Evolutionary conservation across 176 grass and related monocot genomes (phyloP).

Genomic region (Alloteropsis semialata): DNA sequence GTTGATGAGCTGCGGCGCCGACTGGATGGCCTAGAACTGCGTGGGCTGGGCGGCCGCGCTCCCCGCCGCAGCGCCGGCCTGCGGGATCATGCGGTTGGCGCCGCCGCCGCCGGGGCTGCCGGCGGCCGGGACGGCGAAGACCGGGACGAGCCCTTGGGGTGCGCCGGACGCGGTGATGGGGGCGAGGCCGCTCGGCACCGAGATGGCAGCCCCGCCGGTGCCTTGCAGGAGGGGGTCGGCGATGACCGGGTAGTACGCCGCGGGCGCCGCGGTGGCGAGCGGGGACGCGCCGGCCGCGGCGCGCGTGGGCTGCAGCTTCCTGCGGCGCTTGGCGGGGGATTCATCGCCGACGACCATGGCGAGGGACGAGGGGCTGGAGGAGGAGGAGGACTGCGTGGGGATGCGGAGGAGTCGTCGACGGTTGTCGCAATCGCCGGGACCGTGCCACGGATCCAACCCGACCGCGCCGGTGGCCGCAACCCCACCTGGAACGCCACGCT

Average conservation of each 20-base stretch:
- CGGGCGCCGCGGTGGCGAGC: conserved; percentile 8
- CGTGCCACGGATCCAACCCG: no score
- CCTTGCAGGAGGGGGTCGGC: conserved; percentile 71
- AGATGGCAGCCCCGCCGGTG: conserved; percentile 43
- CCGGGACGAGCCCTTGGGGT: conserved; percentile 56
- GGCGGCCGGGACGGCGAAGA: conserved; percentile 58
- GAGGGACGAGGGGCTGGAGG: conserved; percentile 35
- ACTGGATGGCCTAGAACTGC: conserved; percentile 80
- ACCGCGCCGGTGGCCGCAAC: conserved; percentile 87
- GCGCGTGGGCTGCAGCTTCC: conserved; percentile 89
- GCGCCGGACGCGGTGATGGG: conserved; percentile 44
- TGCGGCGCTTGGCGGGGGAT: conserved; percentile 62
- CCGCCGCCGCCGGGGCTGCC: conserved; percentile 4
- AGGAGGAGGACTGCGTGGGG: conserved; percentile 70
- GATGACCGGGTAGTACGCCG: conserved; percentile 70
- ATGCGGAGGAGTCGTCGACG: conserved; percentile 82
- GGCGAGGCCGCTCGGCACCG: conserved; percentile 70
- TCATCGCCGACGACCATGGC: conserved; percentile 27
- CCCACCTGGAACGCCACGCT: no score
- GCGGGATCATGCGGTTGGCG: conserved; percentile 55
- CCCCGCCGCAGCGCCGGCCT: conserved; percentile 27
- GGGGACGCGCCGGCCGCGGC: conserved; percentile 16
- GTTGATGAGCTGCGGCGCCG: conserved; percentile 70
- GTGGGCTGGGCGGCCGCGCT: conserved; percentile 30
- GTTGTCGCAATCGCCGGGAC: conserved; percentile 81